Conservation (phyloP, 1,284 basidiomycete genomes). For the Caloboletus inedulis region DNA sequence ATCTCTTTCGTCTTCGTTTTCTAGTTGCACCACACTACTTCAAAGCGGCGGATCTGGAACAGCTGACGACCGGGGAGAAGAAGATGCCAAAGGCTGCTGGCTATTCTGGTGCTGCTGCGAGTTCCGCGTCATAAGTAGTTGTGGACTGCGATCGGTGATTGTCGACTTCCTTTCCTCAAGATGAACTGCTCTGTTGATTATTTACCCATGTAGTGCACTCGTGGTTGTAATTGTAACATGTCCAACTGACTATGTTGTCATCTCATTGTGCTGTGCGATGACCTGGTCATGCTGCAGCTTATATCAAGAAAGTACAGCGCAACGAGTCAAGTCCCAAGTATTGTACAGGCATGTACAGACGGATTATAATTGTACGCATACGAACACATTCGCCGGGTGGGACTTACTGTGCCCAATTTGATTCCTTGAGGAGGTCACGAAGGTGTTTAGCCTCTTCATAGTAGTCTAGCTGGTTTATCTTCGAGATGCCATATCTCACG, state of each 20-base stretch:
- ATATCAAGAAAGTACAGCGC: neutral
- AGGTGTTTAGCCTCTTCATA: conserved; percentile 65
- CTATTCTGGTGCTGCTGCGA: conserved; percentile 27
- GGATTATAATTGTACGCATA: neutral
- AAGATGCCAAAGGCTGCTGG: conserved; percentile 79
- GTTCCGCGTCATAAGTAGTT: conserved; percentile 14
- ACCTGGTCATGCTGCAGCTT: no score
- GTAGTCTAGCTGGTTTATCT: conserved; percentile 67
- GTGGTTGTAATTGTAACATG: neutral
- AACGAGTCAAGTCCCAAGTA: neutral
- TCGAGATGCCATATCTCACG: conserved; percentile 79
- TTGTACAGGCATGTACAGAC: conserved; percentile 1
- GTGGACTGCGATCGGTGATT: neutral
- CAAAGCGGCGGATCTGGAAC: conserved; percentile 84
- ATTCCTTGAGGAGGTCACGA: conserved; percentile 47
- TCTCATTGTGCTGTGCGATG: neutral
- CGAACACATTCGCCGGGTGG: neutral
- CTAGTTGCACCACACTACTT: conserved; percentile 93
- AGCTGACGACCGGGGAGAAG: conserved; percentile 77
- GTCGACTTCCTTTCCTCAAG: neutral
- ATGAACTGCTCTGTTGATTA: neutral
- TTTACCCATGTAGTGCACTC: neutral
- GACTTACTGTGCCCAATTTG: conserved; percentile 37
- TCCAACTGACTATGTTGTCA: neutral
- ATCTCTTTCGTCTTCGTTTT: neutral